A percentile compares a stretch with the other conserved stretches of the same genome.
These are phyloP conservation scores for Fusarium fracticaudum DNA, from an alignment of 2,329 filamentous ascomycete genomes.

Conservation along the genomic window DNA sequence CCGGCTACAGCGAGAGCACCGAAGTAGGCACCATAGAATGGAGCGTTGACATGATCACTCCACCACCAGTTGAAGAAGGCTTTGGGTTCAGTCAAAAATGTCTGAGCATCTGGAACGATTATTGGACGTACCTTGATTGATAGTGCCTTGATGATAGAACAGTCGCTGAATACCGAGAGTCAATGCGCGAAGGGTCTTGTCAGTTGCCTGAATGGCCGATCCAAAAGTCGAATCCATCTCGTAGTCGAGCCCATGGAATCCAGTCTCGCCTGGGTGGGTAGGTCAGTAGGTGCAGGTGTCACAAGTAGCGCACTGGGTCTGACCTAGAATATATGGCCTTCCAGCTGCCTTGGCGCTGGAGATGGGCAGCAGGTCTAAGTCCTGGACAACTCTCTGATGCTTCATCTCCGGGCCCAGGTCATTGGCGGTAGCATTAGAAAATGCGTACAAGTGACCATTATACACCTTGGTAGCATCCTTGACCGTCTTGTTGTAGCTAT, in stretches of 20 bases:
- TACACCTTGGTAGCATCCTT: not conserved
- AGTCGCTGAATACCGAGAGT: not conserved
- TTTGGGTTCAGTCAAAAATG: accelerated
- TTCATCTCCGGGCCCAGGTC: not conserved
- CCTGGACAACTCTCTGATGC: not conserved
- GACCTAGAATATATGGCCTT: not conserved
- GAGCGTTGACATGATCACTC: not conserved
- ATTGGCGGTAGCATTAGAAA: not conserved
- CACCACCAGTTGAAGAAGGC: not conserved
- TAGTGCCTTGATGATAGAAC: not conserved
- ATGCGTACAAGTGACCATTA: not conserved
- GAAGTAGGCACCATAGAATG: not conserved
- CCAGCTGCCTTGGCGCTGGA: not conserved
- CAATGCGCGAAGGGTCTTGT: not conserved
- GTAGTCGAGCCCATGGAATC: not conserved
- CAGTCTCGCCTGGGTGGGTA: not conserved
- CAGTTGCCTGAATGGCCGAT: not conserved
- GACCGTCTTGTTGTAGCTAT: not conserved
- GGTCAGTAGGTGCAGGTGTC: not conserved
- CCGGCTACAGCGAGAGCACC: not conserved
- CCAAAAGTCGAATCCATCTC: not conserved
- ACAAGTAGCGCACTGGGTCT: not conserved
- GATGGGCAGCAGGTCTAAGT: not conserved
- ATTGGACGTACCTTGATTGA: not conserved
- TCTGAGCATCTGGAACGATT: not conserved